Percentiles rank a stretch among this genome's conserved stretches.
phyloP scores from a whole-genome alignment of 345 rosid species.

The Physaria fendleri region DNA sequence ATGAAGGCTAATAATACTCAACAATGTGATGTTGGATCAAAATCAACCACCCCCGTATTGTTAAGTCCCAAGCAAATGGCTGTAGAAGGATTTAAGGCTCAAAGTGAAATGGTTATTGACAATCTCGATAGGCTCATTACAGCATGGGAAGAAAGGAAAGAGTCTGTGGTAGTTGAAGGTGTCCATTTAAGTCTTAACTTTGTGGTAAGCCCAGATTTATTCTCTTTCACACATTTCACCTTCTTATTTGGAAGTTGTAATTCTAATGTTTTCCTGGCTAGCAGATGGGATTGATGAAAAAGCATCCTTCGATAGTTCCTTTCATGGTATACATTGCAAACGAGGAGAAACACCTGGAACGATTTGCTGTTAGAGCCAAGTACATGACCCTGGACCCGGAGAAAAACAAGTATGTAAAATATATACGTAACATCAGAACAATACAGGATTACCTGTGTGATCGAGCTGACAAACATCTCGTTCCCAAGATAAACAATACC shows the following conservation, averaged over 20 bases:
- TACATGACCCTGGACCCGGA: slow-evolving; percentile 98
- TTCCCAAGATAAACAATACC: slow-evolving; percentile 94
- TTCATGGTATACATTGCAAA: slow-evolving; percentile 93
- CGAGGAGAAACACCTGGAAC: slow-evolving; percentile 96
- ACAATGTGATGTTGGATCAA: slow-evolving; percentile 35
- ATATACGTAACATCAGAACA: slow-evolving; percentile 85
- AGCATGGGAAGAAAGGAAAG: slow-evolving; percentile 95
- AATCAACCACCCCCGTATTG: slow-evolving; percentile 29
- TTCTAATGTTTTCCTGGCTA: not conserved
- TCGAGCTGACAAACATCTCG: slow-evolving; percentile 95
- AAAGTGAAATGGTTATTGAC: slow-evolving; percentile 98
- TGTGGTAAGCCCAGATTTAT: slow-evolving; percentile 53
- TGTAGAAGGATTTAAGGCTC: slow-evolving; percentile 93
- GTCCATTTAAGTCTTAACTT: slow-evolving; percentile 98
- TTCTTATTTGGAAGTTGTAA: not conserved
- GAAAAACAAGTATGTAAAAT: slow-evolving; percentile 92
- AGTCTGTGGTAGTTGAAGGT: slow-evolving; percentile 97
- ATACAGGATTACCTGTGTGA: slow-evolving; percentile 92
- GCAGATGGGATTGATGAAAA: slow-evolving; percentile 99
- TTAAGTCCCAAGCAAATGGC: slow-evolving; percentile 92
- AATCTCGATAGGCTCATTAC: slow-evolving; percentile 97
- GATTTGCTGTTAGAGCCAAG: slow-evolving; percentile 98
- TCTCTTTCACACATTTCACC: not conserved
- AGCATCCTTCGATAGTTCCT: slow-evolving; percentile 95
- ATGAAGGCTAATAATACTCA: slow-evolving; percentile 38